A percentile compares a stretch with the other conserved stretches of the same genome.
Evolutionary conservation across 306 rosid species (phyloP).

Genomic region (Prunus mume): DNA sequence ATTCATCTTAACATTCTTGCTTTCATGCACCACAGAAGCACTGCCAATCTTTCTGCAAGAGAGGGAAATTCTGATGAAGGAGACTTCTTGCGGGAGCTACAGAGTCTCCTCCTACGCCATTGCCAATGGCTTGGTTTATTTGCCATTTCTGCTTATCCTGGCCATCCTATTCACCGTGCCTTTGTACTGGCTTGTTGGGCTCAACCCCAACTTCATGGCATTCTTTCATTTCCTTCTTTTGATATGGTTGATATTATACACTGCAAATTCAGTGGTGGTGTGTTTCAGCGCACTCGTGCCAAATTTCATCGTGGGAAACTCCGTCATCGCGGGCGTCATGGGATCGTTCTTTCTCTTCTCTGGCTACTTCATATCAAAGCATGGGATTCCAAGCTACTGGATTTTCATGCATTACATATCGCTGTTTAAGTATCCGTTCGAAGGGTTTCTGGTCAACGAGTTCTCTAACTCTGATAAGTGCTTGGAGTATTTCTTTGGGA

Average conservation of each 20-base stretch:
- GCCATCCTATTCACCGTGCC: slow-evolving; percentile 74
- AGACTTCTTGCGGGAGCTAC: slow-evolving; percentile 85
- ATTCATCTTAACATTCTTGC: slow-evolving; percentile 67
- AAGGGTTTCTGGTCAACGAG: slow-evolving; percentile 88
- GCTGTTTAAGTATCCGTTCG: slow-evolving; percentile 90
- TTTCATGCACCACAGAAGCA: slow-evolving; percentile 90
- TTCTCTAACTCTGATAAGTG: slow-evolving; percentile 86
- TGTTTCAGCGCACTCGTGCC: slow-evolving; percentile 93
- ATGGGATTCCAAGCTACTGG: slow-evolving; percentile 77
- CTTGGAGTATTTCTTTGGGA: slow-evolving; percentile 67
- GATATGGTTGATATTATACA: slow-evolving; percentile 83
- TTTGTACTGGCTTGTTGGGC: slow-evolving; percentile 84
- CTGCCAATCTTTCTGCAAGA: slow-evolving; percentile 89
- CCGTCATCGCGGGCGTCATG: slow-evolving; percentile 78
- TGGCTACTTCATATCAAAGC: slow-evolving; percentile 86
- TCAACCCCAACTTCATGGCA: slow-evolving; percentile 61
- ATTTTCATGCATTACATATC: slow-evolving; percentile 89
- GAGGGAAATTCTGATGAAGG: slow-evolving; percentile 90
- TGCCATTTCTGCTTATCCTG: slow-evolving; percentile 86
- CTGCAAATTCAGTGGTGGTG: slow-evolving; percentile 92
- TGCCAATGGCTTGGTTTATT: slow-evolving; percentile 81
- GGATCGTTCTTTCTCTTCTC: slow-evolving; percentile 94
- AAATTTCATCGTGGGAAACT: slow-evolving; percentile 91
- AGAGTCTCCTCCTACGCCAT: slow-evolving; percentile 86
- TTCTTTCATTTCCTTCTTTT: slow-evolving; percentile 67